Conservation (phyloP, 2,329 filamentous ascomycete species). For the Niveomyces coronatus region DNA sequence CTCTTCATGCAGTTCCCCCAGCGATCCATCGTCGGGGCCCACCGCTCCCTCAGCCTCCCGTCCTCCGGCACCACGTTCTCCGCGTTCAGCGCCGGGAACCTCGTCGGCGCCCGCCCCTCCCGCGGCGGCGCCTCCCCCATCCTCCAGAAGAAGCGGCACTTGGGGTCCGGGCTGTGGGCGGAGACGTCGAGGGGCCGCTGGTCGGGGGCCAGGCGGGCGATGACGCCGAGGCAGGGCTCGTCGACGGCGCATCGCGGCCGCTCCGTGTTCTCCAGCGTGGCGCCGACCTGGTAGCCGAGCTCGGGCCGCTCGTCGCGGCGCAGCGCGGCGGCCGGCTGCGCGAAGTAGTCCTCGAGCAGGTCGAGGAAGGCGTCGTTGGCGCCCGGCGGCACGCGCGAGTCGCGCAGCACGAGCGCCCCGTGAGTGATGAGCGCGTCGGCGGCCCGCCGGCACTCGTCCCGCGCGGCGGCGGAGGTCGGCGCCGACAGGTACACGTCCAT, state of each 20-base stretch:
- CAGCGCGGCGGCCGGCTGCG: conserved; percentile 39
- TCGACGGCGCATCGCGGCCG: conserved; percentile 54
- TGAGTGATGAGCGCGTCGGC: conserved; percentile 48
- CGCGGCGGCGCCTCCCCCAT: conserved; percentile 46
- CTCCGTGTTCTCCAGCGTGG: conserved; percentile 53
- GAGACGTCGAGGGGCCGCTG: conserved; percentile 48
- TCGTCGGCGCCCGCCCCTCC: too few relatives aligned
- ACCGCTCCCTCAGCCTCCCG: conserved; percentile 36
- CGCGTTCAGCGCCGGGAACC: conserved; percentile 46
- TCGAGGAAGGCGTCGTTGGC: conserved; percentile 50
- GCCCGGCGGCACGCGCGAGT: conserved; percentile 44
- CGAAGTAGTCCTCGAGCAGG: conserved; percentile 55
- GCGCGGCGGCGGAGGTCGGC: conserved; percentile 31
- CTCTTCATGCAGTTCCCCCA: conserved; percentile 52
- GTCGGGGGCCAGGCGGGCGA: conserved; percentile 40
- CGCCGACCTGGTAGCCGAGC: conserved; percentile 50
- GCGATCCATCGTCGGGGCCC: conserved; percentile 43
- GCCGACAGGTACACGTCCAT: conserved; percentile 45
- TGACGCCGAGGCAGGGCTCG: conserved; percentile 48
- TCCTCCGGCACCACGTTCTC: conserved; percentile 43
- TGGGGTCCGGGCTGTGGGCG: conserved; percentile 48
- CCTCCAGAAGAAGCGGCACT: conserved; percentile 54
- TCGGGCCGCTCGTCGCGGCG: conserved; percentile 44
- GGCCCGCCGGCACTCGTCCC: conserved; percentile 42
- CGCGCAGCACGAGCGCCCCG: conserved; percentile 49